Evolutionary conservation across 2,329 filamentous ascomycete species (phyloP), one percentile per base, ranked within the genome.

Genomic region (Aspergillus sp.): DNA sequence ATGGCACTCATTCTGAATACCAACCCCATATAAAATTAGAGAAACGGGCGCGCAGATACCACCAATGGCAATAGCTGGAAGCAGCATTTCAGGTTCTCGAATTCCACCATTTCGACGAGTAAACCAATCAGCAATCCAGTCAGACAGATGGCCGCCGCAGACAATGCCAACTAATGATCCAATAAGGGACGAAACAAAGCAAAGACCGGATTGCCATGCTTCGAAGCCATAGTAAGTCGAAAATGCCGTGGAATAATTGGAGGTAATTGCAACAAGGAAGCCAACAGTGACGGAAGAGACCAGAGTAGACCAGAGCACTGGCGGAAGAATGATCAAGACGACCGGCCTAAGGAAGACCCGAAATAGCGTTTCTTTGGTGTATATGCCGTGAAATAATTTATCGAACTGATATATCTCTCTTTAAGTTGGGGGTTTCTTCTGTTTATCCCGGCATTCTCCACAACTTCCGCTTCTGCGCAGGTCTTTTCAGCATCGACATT

Each of bases 11-110:
- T 72, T 54, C 5, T 72, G 60, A 7, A 76, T 71, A 0, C 74
- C 72, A 19, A 69, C 65, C 0, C 74, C 74, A 47, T 76, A 76
- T 9, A 77, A 63, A 5, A 75, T 55, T 7, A 77, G 55, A 2
- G 64, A 68, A 4, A 73, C 41, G 2, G 74, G 74, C 4, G 68
- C 65, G 5, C 62, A 61, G 7, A 73, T 60, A 6, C 69, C 53
- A 17, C 70, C 68, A 32, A 75, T 45, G 25, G 41, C 23, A 9
- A 56, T 47, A 2, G 51, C 47, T 0, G 61, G 61, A 1, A 63
- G 32, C 1, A 59, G 58, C 61, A 63, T 63, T 12, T 63, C 61
- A n/a, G 54, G 45, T 23, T 57, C 43, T 10, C 57, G 57, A 17
- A 59, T 59, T 2, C 57, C 57, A 3, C 57, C 57, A 28, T 59